Percentiles rank a stretch among this genome's conserved stretches.
Evolutionary conservation across 352 stramenopile species (phyloP).

Genomic region (Phytophthora gonapodyides): DNA sequence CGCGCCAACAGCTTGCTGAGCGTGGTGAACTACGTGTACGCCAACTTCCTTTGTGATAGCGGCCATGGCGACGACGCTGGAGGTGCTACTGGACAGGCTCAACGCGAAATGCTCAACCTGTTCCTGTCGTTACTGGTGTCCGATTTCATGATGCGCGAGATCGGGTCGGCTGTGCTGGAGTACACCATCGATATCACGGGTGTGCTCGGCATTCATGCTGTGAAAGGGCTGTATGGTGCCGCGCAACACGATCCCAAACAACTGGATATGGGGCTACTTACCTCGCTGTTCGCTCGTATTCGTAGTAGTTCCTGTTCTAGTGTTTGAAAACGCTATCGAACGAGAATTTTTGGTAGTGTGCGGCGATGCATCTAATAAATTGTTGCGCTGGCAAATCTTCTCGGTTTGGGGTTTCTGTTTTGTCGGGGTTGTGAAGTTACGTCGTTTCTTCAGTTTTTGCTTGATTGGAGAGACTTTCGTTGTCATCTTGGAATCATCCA

Average conservation of each 20-base stretch:
- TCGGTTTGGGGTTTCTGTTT: background rate
- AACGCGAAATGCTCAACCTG: constrained; percentile 69
- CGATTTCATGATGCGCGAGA: constrained; percentile 81
- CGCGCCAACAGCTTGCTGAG: constrained; percentile 79
- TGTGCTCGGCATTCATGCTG: constrained; percentile 81
- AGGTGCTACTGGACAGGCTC: constrained; percentile 55
- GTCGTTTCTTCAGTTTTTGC: background rate
- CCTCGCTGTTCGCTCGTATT: constrained; percentile 83
- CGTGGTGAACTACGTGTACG: constrained; percentile 71
- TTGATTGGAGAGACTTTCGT: constrained; percentile 8
- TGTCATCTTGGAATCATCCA: background rate
- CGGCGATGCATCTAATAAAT: too few species aligned
- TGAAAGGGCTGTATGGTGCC: constrained; percentile 83
- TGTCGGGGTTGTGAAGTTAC: background rate
- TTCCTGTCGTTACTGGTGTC: constrained; percentile 74
- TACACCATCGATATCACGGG: constrained; percentile 86
- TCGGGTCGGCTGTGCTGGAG: constrained; percentile 70
- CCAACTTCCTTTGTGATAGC: constrained; percentile 72
- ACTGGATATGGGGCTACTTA: constrained; percentile 86
- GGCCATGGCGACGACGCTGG: constrained; percentile 51
- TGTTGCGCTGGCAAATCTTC: too few species aligned
- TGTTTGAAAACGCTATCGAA: constrained; percentile 38
- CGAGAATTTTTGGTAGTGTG: too few species aligned
- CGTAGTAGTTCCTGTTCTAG: constrained; percentile 79
- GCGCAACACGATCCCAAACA: constrained; percentile 53